Conservation (phyloP, 129 eudicot genomes). For the Deinandra increscens region DNA sequence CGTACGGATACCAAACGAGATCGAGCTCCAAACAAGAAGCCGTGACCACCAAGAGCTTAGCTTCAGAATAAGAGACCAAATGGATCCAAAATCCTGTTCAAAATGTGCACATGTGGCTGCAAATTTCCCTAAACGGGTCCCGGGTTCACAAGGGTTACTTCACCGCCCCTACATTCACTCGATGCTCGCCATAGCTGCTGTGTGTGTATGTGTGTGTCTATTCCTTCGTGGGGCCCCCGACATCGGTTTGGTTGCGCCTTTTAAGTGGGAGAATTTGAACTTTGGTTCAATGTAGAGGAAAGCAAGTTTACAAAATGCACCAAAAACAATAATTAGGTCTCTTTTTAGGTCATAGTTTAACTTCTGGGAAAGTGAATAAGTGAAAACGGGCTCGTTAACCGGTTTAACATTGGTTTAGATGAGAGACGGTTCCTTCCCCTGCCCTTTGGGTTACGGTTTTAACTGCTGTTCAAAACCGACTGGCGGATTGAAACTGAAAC, state of each 20-base stretch:
- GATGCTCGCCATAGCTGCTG: slow-evolving; percentile 93
- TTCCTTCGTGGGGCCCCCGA: slow-evolving; percentile 70
- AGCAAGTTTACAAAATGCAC: not conserved
- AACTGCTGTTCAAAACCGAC: slow-evolving; percentile 9
- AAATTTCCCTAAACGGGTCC: slow-evolving; percentile 45
- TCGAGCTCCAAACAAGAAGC: slow-evolving; percentile 36
- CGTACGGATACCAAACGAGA: slow-evolving; percentile 50
- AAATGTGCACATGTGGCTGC: slow-evolving; percentile 53
- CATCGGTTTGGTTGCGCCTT: slow-evolving; percentile 54
- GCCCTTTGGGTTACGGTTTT: not conserved
- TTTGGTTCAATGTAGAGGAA: slow-evolving; percentile 59
- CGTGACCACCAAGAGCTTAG: slow-evolving; percentile 29
- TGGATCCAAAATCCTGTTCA: slow-evolving; percentile 49
- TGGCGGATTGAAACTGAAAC: slow-evolving; percentile 15
- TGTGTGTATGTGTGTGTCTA: slow-evolving; percentile 93
- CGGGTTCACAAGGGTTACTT: slow-evolving; percentile 59
- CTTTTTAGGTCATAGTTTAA: slow-evolving; percentile 29
- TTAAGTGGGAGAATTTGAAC: slow-evolving; percentile 71
- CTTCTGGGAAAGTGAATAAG: slow-evolving; percentile 39
- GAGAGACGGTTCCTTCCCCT: slow-evolving; percentile 18
- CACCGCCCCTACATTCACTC: slow-evolving; percentile 84
- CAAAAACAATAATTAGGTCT: slow-evolving; percentile 27
- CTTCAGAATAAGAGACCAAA: slow-evolving; percentile 26
- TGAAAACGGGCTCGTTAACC: slow-evolving; percentile 30
- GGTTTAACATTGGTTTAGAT: slow-evolving; percentile 33